Percentiles rank a stretch among this genome's conserved stretches.
These are phyloP conservation scores for Xylariomycetidae sp. DNA, from an alignment of 2,329 filamentous ascomycete species.

Conservation along the genomic window DNA sequence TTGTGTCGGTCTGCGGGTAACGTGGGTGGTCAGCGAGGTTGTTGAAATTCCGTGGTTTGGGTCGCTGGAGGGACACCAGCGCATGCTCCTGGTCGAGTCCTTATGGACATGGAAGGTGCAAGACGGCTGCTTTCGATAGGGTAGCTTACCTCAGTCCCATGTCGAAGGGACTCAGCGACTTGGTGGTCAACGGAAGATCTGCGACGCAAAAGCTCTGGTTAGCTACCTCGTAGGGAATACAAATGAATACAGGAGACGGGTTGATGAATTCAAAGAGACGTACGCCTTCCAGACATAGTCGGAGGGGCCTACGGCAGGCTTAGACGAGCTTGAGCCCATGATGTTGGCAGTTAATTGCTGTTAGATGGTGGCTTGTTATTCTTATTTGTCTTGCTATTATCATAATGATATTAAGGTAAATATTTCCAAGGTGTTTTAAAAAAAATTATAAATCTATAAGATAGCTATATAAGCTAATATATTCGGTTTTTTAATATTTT, in stretches of 20 bases:
- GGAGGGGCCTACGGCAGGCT: conserved; percentile 39
- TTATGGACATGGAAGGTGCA: too few relatives aligned
- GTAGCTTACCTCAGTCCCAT: conserved; percentile 71
- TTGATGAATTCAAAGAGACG: conserved; percentile 21
- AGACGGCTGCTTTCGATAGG: not conserved
- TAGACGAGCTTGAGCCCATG: conserved; percentile 56
- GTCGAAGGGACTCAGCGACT: conserved; percentile 77
- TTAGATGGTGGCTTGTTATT: too few relatives aligned
- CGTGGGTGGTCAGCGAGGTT: conserved; percentile 1
- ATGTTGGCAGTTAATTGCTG: conserved; percentile 31
- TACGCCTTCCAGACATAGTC: conserved; percentile 53
- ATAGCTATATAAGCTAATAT: too few relatives aligned
- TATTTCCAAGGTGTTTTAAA: too few relatives aligned
- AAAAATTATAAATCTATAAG: too few relatives aligned
- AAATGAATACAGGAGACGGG: not conserved
- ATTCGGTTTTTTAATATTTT: too few relatives aligned
- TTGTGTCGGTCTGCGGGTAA: conserved; percentile 72
- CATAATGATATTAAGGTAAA: too few relatives aligned
- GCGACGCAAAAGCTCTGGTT: too few relatives aligned
- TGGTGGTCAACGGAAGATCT: conserved; percentile 58
- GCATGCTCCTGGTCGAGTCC: not conserved
- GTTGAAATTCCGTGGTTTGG: conserved; percentile 5
- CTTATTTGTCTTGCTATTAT: too few relatives aligned
- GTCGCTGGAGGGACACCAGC: conserved; percentile 1
- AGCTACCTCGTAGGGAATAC: not conserved